Base-by-base conservation (phyloP, 306 rosid species). In the Leucaena leucocephala region DNA sequence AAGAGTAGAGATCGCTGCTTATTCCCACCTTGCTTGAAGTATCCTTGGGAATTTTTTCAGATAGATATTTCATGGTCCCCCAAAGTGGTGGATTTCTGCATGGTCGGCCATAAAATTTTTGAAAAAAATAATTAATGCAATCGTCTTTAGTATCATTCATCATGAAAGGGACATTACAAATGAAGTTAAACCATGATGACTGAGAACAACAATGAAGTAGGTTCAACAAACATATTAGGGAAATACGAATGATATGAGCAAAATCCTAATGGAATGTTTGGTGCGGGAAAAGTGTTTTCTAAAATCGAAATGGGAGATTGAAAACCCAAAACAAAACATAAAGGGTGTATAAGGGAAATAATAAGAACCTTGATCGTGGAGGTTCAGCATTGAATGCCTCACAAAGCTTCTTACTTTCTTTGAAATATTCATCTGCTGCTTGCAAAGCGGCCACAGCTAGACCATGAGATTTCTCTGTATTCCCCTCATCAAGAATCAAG, bases 391-490 rank as follows among this genome's bases (percentile, higher is more conserved):
- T 86, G 84, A 93, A 96, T 12, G 90, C 87, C 76, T 93, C 99
- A 43, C 94, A 86, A 8, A 88, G 86, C 91, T 87, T 93, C 87
- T 89, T 93, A 78, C 97, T 96, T 87, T 93, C 99, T 93, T 96
- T 96, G 87, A 93, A 91, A 88, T 86, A 93, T 82, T 91, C 99
- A 36, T 96, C 99, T 0, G 98, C 91, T 10, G 99, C 99, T 88
- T 96, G 98, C 83, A 96, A 84, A 79, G 99, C 97, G 64, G 99
- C 98, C 61, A 90, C 99, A 79, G 99, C 99, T 97, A 91, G 91
- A 72, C 96, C 98, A 65, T 96, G 98, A 72, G 93, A 91, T 72
- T 93, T 91, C 86, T 96, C 99, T 1, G 98, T 96, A 85, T 96
- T 93, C 54, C 99, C 99, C 91, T 96, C 99, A 71, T 96, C 99